Evolutionary conservation across 1,139 yeast genomes (phyloP), one percentile per base, ranked within the genome.

Genomic region (Meyerozyma athensensis): DNA sequence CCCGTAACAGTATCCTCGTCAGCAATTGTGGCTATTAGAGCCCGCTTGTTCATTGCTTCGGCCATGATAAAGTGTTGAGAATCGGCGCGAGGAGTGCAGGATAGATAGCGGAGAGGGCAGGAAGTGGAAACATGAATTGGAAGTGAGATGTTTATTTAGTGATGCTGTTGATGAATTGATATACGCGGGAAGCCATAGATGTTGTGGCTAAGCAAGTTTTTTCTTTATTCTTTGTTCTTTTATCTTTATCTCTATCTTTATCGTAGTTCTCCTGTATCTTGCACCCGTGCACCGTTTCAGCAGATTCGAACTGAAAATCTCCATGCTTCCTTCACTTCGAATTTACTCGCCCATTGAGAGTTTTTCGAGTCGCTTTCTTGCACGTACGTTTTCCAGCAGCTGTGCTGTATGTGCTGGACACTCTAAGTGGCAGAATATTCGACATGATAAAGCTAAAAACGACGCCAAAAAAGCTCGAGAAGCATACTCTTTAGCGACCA

Each of bases 1-100:
- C 99, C 99, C 2, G 98, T 94, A 43, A 92, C 90, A 16, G 97
- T 84, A 57, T 92, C 98, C 65, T 90, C 98, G 56, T 90, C 98
- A 19, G 97, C 97, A 56, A 90, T 87, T 37, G 90, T 94, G 9
- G 97, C 97, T 41, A 90, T 69, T 49, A 87, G 72, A 34, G 83
- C 74, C 53, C 97, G 81, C 54, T 86, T 81, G 44, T 77, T 65
- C 72, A 68, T 68, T 37, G 73, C 63, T 42, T 67, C 72, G 12
- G 58, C 57, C 32, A 28, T 28, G 32, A 20, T 14, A 4, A 17
- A 18, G 5, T 28, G 12, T 19, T 16, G 14, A 12, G 28, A 12
- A 13, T 10, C 14, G 13, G 2, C 28, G 28, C 28, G 28, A 24
- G 28, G 28, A 12, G 28, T 4, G 28, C 13, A 22, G 6, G 12